Conservation (phyloP, 2,329 filamentous ascomycete species). For the Claviceps fusiformis region DNA sequence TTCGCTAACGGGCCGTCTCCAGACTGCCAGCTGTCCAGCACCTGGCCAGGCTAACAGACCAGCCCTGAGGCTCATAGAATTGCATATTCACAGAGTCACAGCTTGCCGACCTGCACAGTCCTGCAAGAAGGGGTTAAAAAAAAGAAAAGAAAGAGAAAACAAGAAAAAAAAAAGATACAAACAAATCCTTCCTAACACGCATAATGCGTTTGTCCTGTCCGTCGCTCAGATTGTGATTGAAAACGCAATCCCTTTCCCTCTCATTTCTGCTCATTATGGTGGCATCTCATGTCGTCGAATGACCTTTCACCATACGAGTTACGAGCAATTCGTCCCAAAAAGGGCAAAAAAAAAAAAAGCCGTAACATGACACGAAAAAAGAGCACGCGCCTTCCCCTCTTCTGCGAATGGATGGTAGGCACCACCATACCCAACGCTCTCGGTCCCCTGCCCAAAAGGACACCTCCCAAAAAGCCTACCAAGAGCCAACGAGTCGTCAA, state of each 20-base stretch:
- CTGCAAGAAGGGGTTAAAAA: no score
- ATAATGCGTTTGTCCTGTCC: not conserved
- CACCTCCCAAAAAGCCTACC: slow-evolving; percentile 9
- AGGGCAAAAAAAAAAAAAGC: not conserved
- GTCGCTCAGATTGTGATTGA: not conserved
- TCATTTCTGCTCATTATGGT: not conserved
- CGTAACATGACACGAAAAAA: not conserved
- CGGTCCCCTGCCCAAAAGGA: slow-evolving; percentile 15
- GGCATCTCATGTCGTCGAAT: not conserved
- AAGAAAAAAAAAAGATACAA: not conserved
- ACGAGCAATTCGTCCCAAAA: not conserved
- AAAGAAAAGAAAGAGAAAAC: not conserved
- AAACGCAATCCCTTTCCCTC: not conserved
- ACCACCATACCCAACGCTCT: slow-evolving; percentile 20
- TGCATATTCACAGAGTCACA: not conserved
- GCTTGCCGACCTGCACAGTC: not conserved
- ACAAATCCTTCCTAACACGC: not conserved
- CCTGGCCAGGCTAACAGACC: not conserved
- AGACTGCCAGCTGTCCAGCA: not conserved
- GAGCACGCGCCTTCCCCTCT: slow-evolving; percentile 2
- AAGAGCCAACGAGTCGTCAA: slow-evolving; percentile 19
- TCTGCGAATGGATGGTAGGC: slow-evolving; percentile 29
- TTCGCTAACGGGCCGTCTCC: not conserved
- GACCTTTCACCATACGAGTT: not conserved
- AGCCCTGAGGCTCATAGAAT: not conserved